Conservation (phyloP, 139 green algal genomes). For the Ettlia oleoabundans region DNA sequence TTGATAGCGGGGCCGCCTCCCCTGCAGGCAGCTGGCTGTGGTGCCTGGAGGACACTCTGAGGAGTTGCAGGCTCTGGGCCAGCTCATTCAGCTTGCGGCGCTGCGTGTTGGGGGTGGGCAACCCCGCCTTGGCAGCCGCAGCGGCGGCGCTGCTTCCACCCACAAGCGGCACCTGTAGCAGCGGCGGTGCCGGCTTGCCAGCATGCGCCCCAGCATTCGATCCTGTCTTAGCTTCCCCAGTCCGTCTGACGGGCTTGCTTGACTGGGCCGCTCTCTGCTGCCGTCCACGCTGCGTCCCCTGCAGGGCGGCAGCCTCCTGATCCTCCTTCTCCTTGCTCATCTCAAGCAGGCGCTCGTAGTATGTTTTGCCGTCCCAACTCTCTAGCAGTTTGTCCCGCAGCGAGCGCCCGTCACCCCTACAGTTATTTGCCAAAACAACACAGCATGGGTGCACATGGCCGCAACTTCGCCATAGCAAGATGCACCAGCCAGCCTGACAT, state of each 20-base stretch:
- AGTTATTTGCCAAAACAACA: background rate
- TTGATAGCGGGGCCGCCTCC: too few relatives aligned
- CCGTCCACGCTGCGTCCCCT: background rate
- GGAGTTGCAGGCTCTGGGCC: background rate
- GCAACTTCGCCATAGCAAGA: background rate
- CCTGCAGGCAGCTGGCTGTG: too few relatives aligned
- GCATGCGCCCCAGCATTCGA: too few relatives aligned
- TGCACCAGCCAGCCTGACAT: background rate
- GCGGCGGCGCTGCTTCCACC: background rate
- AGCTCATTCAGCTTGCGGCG: slow-evolving; percentile 26
- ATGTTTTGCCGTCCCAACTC: slow-evolving; percentile 34
- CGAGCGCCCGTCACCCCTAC: slow-evolving; percentile 1
- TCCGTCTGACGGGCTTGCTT: too few relatives aligned
- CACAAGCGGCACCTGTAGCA: background rate
- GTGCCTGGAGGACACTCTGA: slow-evolving; percentile 20
- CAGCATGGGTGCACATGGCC: background rate
- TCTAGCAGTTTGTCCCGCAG: slow-evolving; percentile 47
- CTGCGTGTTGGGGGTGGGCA: slow-evolving; percentile 23
- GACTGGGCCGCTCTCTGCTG: background rate
- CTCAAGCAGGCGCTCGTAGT: slow-evolving; percentile 10
- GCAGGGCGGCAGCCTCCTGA: background rate
- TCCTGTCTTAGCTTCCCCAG: too few relatives aligned
- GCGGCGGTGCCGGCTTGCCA: background rate
- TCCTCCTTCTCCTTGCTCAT: background rate
- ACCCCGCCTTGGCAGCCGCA: background rate